Evolutionary conservation across 2,329 filamentous ascomycete species (phyloP).

Genomic region (Diplodia sapinea): DNA sequence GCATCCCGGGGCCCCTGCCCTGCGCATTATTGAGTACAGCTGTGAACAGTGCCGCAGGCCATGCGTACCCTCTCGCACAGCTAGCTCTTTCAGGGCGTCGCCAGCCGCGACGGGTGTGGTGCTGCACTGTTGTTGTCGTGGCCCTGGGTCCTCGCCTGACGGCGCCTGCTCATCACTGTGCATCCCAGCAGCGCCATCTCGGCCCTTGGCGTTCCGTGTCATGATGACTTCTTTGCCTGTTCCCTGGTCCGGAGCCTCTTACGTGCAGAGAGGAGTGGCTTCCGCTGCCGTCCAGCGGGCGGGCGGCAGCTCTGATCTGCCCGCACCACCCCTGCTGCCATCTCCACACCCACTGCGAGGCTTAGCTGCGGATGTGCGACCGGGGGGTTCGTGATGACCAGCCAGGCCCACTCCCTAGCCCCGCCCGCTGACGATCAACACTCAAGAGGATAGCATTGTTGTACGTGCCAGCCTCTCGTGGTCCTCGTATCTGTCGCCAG

Average conservation of each 20-base stretch:
- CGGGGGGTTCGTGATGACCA: not conserved
- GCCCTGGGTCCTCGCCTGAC: not conserved
- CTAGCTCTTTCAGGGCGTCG: not conserved
- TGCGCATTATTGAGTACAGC: too few relatives aligned
- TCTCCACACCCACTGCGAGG: constrained; percentile 3
- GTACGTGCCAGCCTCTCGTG: not conserved
- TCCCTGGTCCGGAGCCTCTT: constrained; percentile 8
- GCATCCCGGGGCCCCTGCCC: not conserved
- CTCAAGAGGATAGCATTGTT: not conserved
- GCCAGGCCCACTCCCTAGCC: not conserved
- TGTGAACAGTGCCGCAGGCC: not conserved
- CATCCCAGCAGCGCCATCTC: not conserved
- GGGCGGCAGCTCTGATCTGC: constrained; percentile 14
- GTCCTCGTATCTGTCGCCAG: not conserved
- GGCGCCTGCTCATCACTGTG: not conserved
- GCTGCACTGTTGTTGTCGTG: not conserved
- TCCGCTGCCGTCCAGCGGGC: constrained; percentile 6
- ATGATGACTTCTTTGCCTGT: too few relatives aligned
- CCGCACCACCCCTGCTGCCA: constrained; percentile 1
- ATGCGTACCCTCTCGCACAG: not conserved
- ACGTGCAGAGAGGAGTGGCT: constrained; percentile 19
- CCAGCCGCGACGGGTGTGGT: not conserved
- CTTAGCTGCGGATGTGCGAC: constrained; percentile 27
- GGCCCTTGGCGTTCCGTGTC: not conserved
- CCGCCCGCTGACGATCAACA: not conserved